Evolutionary conservation across 2,329 filamentous ascomycete species (phyloP).

Genomic region (Cladosporium velox): DNA sequence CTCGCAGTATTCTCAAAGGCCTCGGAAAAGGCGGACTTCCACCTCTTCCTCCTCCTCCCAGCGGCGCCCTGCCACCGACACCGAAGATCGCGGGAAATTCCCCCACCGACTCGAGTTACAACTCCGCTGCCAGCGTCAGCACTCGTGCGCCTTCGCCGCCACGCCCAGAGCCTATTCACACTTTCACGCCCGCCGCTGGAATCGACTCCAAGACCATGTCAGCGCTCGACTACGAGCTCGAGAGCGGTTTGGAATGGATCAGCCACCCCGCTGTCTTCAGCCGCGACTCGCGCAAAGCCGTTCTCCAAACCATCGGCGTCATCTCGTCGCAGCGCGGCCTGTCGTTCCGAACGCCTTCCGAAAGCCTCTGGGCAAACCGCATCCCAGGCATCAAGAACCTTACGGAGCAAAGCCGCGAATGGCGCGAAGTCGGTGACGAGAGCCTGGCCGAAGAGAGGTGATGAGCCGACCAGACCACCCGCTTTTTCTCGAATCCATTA

Average conservation of each 20-base stretch:
- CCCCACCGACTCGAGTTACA: slow-evolving; percentile 27
- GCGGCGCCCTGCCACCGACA: slow-evolving; percentile 41
- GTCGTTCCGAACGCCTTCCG: slow-evolving; percentile 87
- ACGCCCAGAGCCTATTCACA: slow-evolving; percentile 42
- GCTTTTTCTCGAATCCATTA: neutral
- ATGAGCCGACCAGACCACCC: neutral
- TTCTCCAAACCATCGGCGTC: slow-evolving; percentile 93
- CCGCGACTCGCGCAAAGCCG: slow-evolving; percentile 90
- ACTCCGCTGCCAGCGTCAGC: slow-evolving; percentile 20
- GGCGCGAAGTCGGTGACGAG: slow-evolving; percentile 76
- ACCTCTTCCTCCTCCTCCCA: slow-evolving; percentile 66
- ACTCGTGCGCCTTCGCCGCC: slow-evolving; percentile 45
- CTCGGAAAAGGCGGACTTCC: slow-evolving; percentile 93
- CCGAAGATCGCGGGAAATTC: slow-evolving; percentile 31
- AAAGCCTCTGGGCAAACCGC: slow-evolving; percentile 83
- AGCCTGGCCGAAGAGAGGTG: slow-evolving; percentile 28
- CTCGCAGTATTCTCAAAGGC: slow-evolving; percentile 90
- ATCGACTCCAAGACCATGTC: slow-evolving; percentile 81
- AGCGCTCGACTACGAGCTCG: slow-evolving; percentile 87
- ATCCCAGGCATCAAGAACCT: slow-evolving; percentile 79
- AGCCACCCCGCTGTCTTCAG: slow-evolving; percentile 93
- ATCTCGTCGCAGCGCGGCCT: slow-evolving; percentile 93
- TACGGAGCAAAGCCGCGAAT: slow-evolving; percentile 82
- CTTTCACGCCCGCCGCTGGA: slow-evolving; percentile 64
- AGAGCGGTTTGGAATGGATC: slow-evolving; percentile 93